Percentiles rank a stretch among this genome's conserved stretches.
phyloP scores from a whole-genome alignment of 2,329 filamentous ascomycete species.

The Fragosphaeria purpurea region DNA sequence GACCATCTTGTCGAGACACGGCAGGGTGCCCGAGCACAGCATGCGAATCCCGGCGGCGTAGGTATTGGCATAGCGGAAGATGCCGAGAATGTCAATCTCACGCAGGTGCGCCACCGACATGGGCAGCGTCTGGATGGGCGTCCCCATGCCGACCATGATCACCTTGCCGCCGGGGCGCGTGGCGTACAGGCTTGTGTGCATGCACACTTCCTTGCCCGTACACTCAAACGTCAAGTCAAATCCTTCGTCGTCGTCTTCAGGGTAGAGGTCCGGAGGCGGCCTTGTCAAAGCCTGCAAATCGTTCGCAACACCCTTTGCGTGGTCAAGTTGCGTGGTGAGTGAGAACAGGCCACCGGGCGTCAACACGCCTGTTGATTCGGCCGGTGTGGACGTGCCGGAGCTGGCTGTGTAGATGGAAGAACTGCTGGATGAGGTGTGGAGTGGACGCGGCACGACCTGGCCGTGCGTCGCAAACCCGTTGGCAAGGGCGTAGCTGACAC shows the following conservation, averaged over 20 bases:
- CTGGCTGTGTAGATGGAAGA: conserved; percentile 32
- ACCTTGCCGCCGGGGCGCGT: conserved; percentile 61
- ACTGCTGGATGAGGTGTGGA: conserved; percentile 33
- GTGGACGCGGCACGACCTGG: conserved; percentile 38
- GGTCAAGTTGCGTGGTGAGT: conserved; percentile 38
- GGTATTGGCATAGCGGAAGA: conserved; percentile 69
- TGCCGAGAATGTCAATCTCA: conserved; percentile 69
- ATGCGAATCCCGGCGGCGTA: conserved; percentile 60
- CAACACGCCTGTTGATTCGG: conserved; percentile 25
- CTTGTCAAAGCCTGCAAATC: conserved; percentile 37
- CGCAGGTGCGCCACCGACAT: conserved; percentile 62
- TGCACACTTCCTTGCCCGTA: conserved; percentile 64
- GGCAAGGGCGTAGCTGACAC: conserved; percentile 49
- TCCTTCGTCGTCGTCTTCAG: conserved; percentile 50
- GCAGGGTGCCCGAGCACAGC: conserved; percentile 44
- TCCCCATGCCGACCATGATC: conserved; percentile 72
- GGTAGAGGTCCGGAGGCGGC: conserved; percentile 20
- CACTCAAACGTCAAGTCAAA: conserved; percentile 67
- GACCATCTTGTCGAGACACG: conserved; percentile 60
- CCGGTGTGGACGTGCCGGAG: conserved; percentile 41
- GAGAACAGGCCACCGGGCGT: conserved; percentile 37
- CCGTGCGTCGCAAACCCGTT: conserved; percentile 52
- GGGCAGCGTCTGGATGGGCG: conserved; percentile 63
- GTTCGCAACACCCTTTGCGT: conserved; percentile 37
- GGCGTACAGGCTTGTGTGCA: conserved; percentile 65